A percentile compares a stretch with the other conserved stretches of the same genome.
These are phyloP conservation scores for Pythium insidiosum DNA, from an alignment of 352 stramenopile species.

Conservation along the genomic window DNA sequence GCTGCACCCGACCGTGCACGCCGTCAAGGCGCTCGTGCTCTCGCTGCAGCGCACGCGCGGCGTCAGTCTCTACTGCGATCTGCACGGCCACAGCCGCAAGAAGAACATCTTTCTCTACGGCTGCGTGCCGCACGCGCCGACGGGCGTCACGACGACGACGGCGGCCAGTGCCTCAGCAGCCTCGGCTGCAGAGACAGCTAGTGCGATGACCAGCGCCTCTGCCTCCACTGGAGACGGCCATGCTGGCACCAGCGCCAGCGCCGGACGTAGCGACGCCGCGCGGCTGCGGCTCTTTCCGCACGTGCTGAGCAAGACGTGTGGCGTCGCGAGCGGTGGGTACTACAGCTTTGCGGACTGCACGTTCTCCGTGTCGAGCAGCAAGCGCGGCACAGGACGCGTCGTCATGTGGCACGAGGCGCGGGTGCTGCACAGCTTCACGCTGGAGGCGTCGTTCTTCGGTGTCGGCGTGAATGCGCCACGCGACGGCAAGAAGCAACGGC, in stretches of 20 bases:
- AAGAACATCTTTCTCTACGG: conserved; percentile 89
- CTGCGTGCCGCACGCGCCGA: conserved; percentile 37
- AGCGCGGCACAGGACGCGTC: conserved; percentile 54
- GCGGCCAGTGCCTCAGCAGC: too few relatives aligned
- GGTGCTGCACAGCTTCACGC: conserved; percentile 72
- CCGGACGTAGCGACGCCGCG: conserved; percentile 39
- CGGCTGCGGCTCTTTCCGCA: conserved; percentile 62
- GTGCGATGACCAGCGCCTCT: too few relatives aligned
- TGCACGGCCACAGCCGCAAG: conserved; percentile 86
- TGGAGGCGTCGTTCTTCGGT: conserved; percentile 74
- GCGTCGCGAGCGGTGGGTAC: conserved; percentile 29
- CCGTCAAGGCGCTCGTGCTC: conserved; percentile 68
- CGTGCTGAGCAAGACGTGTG: conserved; percentile 48
- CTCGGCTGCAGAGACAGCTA: too few relatives aligned
- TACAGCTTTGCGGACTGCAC: conserved; percentile 65
- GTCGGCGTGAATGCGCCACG: conserved; percentile 20
- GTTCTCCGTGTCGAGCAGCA: conserved; percentile 54
- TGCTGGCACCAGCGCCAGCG: too few relatives aligned
- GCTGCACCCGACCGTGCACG: conserved; percentile 69
- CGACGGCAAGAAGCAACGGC: not conserved
- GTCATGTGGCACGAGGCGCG: conserved; percentile 55
- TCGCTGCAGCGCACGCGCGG: conserved; percentile 29
- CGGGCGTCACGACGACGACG: conserved; percentile 11
- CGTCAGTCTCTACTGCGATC: conserved; percentile 78
- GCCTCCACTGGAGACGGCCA: too few relatives aligned